Percentiles rank a stretch among this genome's conserved stretches.
Evolutionary conservation across 163 green algal species (phyloP).

Genomic region (Trebouxiophyceae sp.): DNA sequence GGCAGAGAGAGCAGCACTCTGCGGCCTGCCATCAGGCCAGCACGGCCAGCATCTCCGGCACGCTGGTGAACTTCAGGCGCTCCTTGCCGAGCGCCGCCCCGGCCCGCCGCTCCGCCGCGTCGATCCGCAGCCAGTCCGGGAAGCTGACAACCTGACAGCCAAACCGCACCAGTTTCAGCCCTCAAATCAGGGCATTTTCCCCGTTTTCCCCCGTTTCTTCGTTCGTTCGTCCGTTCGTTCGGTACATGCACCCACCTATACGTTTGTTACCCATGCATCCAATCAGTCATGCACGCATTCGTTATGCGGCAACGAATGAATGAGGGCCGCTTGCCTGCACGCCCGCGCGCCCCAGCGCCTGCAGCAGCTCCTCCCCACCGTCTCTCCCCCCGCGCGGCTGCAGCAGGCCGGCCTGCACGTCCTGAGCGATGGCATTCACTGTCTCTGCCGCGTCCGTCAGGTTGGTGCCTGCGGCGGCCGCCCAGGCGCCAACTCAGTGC

Average conservation of each 20-base stretch:
- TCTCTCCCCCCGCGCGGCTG: too few species aligned
- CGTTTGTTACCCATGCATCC: too few species aligned
- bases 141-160: conserved; percentile 36
- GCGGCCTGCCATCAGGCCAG: too few species aligned
- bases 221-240: too few species aligned
- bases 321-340: background rate
- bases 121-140: conserved; percentile 46
- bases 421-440: conserved; percentile 40
- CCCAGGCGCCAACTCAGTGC: too few species aligned
- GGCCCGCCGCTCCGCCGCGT: conserved; percentile 44
- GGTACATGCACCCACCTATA: too few species aligned
- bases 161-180: background rate
- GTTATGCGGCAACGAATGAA: background rate
- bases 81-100: conserved; percentile 43
- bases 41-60: conserved; percentile 16
- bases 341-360: background rate
- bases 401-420: background rate
- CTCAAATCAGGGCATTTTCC: background rate
- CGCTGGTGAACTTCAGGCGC: conserved; percentile 50
- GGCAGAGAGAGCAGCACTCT: too few species aligned
- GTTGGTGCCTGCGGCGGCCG: conserved; percentile 82
- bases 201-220: too few species aligned
- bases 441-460: conserved; percentile 77
- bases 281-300: background rate
- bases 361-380: too few species aligned